Conservation (phyloP, 257 asterid species). For the Fraxinus pennsylvanica region DNA sequence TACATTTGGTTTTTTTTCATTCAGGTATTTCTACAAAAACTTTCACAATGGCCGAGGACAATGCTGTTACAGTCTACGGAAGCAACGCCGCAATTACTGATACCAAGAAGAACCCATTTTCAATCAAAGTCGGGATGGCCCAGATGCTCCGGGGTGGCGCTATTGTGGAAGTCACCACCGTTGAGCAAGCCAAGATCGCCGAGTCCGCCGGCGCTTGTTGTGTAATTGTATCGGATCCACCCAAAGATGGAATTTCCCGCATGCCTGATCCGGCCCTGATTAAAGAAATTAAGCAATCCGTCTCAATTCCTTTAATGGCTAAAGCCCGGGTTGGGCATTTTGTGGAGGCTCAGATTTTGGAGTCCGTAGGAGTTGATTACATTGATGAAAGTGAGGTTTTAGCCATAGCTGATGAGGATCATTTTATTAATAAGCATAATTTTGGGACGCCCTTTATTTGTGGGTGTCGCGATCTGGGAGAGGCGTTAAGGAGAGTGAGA, state of each 20-base stretch:
- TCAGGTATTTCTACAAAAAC: not conserved
- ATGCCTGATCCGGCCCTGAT: slow-evolving; percentile 79
- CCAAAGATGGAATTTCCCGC: slow-evolving; percentile 57
- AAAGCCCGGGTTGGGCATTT: slow-evolving; percentile 80
- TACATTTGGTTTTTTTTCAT: not conserved
- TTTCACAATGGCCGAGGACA: slow-evolving; percentile 63
- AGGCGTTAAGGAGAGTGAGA: slow-evolving; percentile 70
- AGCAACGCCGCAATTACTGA: slow-evolving; percentile 65
- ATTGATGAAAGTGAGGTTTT: slow-evolving; percentile 72
- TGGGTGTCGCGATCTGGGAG: slow-evolving; percentile 85
- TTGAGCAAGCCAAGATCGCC: slow-evolving; percentile 79
- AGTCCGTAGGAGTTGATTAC: slow-evolving; percentile 73
- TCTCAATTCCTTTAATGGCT: slow-evolving; percentile 70
- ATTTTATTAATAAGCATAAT: slow-evolving; percentile 78
- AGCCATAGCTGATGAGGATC: slow-evolving; percentile 65
- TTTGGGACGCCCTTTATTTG: slow-evolving; percentile 63
- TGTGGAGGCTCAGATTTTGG: slow-evolving; percentile 85
- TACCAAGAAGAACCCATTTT: slow-evolving; percentile 62
- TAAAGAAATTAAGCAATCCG: slow-evolving; percentile 66
- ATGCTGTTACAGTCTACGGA: slow-evolving; percentile 68
- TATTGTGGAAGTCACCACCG: slow-evolving; percentile 56
- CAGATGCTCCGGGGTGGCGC: slow-evolving; percentile 91
- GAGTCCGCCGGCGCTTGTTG: slow-evolving; percentile 89
- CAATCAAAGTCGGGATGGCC: slow-evolving; percentile 70
- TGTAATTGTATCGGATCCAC: slow-evolving; percentile 58